Percentiles rank a stretch among this genome's conserved stretches.
Conservation (phyloP, 495 filamentous ascomycete genomes). For the Xylaria telfairii region DNA sequence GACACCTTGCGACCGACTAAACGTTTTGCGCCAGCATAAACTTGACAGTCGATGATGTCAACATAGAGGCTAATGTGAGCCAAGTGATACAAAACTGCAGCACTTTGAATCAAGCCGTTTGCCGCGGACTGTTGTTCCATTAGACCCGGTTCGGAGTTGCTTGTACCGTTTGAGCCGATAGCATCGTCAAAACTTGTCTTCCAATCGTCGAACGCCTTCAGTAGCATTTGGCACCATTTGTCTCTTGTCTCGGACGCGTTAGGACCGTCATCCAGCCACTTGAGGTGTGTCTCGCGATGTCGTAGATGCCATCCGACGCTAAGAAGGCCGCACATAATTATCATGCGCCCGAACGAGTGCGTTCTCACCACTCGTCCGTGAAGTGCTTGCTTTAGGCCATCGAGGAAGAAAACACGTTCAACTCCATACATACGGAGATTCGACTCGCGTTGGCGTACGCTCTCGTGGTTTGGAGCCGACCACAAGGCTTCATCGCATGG, state of each 20-base stretch:
- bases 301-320: slow-evolving; percentile 97
- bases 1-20: slow-evolving; percentile 87
- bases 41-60: slow-evolving; percentile 92
- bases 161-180: slow-evolving; percentile 48
- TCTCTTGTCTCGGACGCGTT: slow-evolving; percentile 81
- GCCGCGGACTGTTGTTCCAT: slow-evolving; percentile 56
- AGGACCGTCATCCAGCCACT: slow-evolving; percentile 71
- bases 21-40: slow-evolving; percentile 83
- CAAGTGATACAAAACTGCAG: slow-evolving; percentile 87
- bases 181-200: slow-evolving; percentile 87
- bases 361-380: slow-evolving; percentile 88
- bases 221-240: slow-evolving; percentile 84
- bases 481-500: slow-evolving; percentile 95
- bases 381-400: slow-evolving; percentile 86
- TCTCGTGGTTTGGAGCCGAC: slow-evolving; percentile 86
- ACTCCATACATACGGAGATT: slow-evolving; percentile 84
- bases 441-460: slow-evolving; percentile 82
- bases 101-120: slow-evolving; percentile 81
- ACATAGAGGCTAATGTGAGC: slow-evolving; percentile 96
- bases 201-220: slow-evolving; percentile 92
- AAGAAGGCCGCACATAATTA: slow-evolving; percentile 92
- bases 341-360: slow-evolving; percentile 90
- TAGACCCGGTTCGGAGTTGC: slow-evolving; percentile 45
- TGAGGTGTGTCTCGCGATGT: slow-evolving; percentile 91
- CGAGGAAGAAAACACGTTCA: slow-evolving; percentile 83